These are phyloP conservation scores for Myrica gale DNA, from an alignment of 306 rosid genomes.

Conservation along the genomic window DNA sequence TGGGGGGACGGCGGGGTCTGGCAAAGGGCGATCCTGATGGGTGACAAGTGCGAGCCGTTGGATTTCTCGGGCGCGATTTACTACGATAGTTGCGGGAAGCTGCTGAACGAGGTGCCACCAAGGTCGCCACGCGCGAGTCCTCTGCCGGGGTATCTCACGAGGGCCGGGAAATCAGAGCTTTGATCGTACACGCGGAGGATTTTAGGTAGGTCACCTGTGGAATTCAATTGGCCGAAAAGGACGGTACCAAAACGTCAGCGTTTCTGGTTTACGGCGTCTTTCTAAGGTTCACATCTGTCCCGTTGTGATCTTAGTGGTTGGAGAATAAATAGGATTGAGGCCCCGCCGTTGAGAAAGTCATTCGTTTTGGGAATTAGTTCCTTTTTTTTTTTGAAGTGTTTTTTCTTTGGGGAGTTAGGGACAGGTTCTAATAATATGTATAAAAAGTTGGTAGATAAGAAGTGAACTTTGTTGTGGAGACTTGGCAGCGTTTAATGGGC, in stretches of 20 bases:
- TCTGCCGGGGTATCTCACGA: slow-evolving; percentile 64
- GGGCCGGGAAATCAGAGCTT: neutral
- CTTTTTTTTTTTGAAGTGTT: neutral
- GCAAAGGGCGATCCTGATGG: slow-evolving; percentile 86
- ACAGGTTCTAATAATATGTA: neutral
- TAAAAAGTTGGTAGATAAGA: too few species aligned
- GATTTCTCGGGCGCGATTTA: slow-evolving; percentile 74
- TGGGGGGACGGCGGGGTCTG: slow-evolving; percentile 93
- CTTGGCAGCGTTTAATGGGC: too few species aligned
- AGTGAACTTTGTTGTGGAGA: too few species aligned
- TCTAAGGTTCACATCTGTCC: neutral
- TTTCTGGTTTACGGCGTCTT: neutral
- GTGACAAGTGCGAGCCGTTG: slow-evolving; percentile 84
- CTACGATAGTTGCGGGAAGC: slow-evolving; percentile 62
- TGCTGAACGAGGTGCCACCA: slow-evolving; percentile 46
- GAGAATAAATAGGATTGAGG: neutral
- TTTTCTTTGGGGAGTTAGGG: neutral
- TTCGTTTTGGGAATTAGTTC: neutral
- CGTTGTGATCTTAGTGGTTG: neutral
- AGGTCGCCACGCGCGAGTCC: slow-evolving; percentile 92
- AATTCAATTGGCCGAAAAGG: neutral
- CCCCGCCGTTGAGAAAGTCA: neutral
- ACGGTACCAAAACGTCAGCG: neutral
- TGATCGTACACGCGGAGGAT: slow-evolving; percentile 6
- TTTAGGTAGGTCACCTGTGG: neutral